Conservation (phyloP, 768 basidiomycete species). For the Xerocomellus dryophilus region DNA sequence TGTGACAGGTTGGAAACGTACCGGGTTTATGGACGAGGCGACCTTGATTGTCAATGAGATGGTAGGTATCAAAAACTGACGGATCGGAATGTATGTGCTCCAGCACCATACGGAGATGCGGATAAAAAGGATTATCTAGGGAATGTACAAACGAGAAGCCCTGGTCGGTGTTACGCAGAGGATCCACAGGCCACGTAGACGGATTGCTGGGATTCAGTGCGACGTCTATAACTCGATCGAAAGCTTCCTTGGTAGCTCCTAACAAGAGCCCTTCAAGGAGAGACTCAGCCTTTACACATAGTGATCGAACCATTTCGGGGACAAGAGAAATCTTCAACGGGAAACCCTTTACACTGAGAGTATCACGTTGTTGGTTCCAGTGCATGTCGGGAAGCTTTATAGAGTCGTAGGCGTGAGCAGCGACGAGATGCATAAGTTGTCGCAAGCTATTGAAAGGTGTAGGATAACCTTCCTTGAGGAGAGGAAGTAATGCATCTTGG, state of each 20-base stretch:
- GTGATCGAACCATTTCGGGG: not conserved
- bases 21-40: not conserved
- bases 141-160: slow-evolving; percentile 2
- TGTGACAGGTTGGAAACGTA: not conserved
- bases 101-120: not conserved
- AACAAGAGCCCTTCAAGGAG: not conserved
- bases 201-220: not conserved
- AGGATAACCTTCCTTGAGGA: not conserved
- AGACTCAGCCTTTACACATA: not conserved
- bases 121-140: not conserved
- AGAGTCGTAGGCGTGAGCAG: not conserved
- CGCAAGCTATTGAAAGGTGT: not conserved
- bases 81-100: not conserved
- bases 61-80: not conserved
- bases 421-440: not conserved
- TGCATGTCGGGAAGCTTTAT: not conserved
- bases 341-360: not conserved
- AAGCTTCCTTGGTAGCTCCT: not conserved
- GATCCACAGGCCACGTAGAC: not conserved
- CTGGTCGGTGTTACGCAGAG: not conserved
- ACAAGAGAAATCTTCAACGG: not conserved
- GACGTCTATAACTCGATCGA: too few relatives aligned
- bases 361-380: not conserved
- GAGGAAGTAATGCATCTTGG: not conserved
- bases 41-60: not conserved